Evolutionary conservation across 441 rosid genomes (phyloP).

Genomic region (Eugenia klotzschiana): DNA sequence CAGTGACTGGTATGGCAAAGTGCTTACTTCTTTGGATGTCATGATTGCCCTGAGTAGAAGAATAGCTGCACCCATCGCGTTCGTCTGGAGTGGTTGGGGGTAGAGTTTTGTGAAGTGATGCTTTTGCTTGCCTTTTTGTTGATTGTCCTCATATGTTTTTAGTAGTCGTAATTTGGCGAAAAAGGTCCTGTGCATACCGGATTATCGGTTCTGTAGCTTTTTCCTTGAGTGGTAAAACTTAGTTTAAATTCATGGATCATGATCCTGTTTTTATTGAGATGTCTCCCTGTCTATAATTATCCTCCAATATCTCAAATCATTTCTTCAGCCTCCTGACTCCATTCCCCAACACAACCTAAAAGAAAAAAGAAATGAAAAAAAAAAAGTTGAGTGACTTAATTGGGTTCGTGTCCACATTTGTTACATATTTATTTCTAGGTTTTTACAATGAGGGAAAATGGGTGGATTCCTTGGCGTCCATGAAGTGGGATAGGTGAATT

Average conservation of each 20-base stretch:
- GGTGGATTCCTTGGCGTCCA: background rate
- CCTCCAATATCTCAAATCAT: background rate
- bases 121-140: background rate
- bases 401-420: background rate
- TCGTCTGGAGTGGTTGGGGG: background rate
- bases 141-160: background rate
- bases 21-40: background rate
- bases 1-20: background rate
- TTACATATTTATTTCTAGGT: background rate
- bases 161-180: background rate
- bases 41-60: background rate
- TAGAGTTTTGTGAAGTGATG: background rate
- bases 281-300: background rate
- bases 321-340: background rate
- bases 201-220: background rate
- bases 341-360: background rate
- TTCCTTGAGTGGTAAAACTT: background rate
- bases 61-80: background rate
- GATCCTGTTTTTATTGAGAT: background rate
- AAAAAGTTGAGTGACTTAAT: background rate
- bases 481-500: background rate
- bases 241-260: background rate
- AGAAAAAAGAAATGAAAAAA: background rate
- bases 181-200: background rate
- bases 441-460: background rate